Percentiles rank a stretch among this genome's conserved stretches.
Conservation (phyloP, 2,329 filamentous ascomycete genomes). For the Pseudogymnoascus sp. region DNA sequence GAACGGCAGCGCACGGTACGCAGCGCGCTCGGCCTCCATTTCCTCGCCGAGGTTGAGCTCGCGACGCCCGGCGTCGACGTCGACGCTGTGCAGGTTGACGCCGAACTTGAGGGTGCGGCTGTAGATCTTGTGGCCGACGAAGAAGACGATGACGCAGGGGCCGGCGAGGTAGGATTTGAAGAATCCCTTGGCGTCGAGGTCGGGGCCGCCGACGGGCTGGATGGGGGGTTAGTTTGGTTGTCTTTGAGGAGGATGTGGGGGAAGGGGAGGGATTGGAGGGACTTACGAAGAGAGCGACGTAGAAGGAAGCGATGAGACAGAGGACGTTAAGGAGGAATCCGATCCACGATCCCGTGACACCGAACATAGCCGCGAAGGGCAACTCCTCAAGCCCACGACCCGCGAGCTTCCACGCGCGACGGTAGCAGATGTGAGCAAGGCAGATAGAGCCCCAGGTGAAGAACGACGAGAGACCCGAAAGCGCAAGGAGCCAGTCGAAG, state of each 20-base stretch:
- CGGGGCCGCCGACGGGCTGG: constrained; percentile 38
- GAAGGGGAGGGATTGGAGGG: background rate
- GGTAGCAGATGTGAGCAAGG: constrained; percentile 56
- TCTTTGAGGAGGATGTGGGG: background rate
- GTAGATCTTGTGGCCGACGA: constrained; percentile 58
- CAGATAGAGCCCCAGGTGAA: constrained; percentile 66
- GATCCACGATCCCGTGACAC: constrained; percentile 58
- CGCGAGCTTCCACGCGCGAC: constrained; percentile 49
- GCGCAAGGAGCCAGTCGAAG: constrained; percentile 58
- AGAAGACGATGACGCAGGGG: constrained; percentile 48
- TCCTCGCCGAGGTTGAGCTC: constrained; percentile 26
- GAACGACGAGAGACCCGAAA: constrained; percentile 63
- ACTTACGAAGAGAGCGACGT: constrained; percentile 33
- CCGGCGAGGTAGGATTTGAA: constrained; percentile 52
- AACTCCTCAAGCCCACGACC: constrained; percentile 41
- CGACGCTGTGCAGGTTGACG: constrained; percentile 22
- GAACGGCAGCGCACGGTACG: constrained; percentile 22
- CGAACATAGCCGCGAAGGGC: constrained; percentile 37
- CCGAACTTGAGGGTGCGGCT: constrained; percentile 24
- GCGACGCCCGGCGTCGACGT: constrained; percentile 26
- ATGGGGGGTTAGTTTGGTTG: constrained; percentile 15
- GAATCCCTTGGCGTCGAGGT: constrained; percentile 40
- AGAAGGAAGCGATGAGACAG: constrained; percentile 51
- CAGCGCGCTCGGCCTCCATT: constrained; percentile 24
- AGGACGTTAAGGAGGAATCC: constrained; percentile 57